Conservation (phyloP, 805 yeast species). For the Starmerella gropengiesseri region DNA sequence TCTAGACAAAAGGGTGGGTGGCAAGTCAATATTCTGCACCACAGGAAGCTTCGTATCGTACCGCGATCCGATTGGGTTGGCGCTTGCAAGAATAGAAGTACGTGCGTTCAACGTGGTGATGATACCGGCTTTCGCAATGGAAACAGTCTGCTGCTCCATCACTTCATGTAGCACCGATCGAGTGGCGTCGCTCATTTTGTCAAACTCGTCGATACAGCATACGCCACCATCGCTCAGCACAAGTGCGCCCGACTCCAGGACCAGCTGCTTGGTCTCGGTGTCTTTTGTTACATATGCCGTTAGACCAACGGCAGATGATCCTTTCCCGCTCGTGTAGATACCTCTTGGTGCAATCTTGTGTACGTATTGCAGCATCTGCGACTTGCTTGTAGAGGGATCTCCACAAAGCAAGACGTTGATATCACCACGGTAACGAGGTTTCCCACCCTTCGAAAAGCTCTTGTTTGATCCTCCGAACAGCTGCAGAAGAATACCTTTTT, state of each 20-base stretch:
- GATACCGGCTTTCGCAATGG: slow-evolving; percentile 97
- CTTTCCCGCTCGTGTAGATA: slow-evolving; percentile 95
- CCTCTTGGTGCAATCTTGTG: slow-evolving; percentile 98
- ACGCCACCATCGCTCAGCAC: slow-evolving; percentile 96
- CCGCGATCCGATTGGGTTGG: slow-evolving; percentile 92
- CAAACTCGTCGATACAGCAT: slow-evolving; percentile 97
- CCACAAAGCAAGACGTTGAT: slow-evolving; percentile 87
- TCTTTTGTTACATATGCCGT: slow-evolving; percentile 96
- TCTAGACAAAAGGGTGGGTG: slow-evolving; percentile 90
- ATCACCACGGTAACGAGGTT: slow-evolving; percentile 81
- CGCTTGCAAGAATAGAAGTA: slow-evolving; percentile 90
- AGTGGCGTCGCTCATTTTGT: slow-evolving; percentile 91
- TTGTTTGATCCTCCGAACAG: slow-evolving; percentile 94
- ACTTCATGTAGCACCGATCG: slow-evolving; percentile 95
- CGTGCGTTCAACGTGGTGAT: slow-evolving; percentile 94
- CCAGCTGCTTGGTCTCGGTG: slow-evolving; percentile 83
- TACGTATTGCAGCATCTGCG: slow-evolving; percentile 87
- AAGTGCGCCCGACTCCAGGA: slow-evolving; percentile 89
- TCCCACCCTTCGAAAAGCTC: slow-evolving; percentile 75
- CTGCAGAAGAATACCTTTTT: slow-evolving; percentile 86
- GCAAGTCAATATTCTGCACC: slow-evolving; percentile 87
- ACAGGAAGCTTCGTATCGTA: slow-evolving; percentile 94
- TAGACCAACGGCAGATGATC: slow-evolving; percentile 97
- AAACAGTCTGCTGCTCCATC: slow-evolving; percentile 98
- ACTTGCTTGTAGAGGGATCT: slow-evolving; percentile 95